Evolutionary conservation across 164 flowering plant species (phyloP), one percentile per base, ranked within the genome.

Genomic region (Vitis amurensis): DNA sequence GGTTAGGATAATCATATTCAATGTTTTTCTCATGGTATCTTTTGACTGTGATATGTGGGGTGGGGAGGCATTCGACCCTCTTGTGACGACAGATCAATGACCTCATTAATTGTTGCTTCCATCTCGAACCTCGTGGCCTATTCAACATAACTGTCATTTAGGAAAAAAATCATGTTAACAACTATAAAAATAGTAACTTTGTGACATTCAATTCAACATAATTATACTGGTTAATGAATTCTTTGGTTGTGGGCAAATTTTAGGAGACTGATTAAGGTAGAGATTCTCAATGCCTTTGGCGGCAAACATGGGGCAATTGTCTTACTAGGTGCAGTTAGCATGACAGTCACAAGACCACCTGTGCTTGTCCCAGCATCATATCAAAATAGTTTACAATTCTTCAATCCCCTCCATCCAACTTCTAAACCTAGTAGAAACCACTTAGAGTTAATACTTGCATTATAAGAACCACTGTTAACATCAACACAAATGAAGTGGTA

Each of bases 321-420:
- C 55, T 13, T 75, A 37, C 73, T 11, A 16, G 81, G 84, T 11
- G 77, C 53, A 2, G 81, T 50, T n/a, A 81, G 63, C 81, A 81
- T 81, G 68, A 81, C 77, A 2, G 84, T 78, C 84, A 78, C 11
- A 81, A 75, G 11, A 81, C 84, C 0, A 81, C 55, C 23, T 19
- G 23, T 19, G 23, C 23, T 19, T 19, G 23, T 19, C 23, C 23
- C 23, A 19, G 23, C 23, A 37, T 78, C 29, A 81, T 81, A 56
- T 81, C 81, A 31, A 81, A 81, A 57, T 81, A 78, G 51, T 81
- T 81, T 16, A 79, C 79, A 9, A 81, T 16, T 53, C 84, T 75
- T 51, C 73, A 79, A 8, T 78, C 81, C 50, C 71, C 69, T 16
- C 83, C 80, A 58, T 80, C 83, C 63, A 77, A 56, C 50, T 77